Evolutionary conservation across 2,329 filamentous ascomycete species (phyloP).

Genomic region (Fulvia fulva): DNA sequence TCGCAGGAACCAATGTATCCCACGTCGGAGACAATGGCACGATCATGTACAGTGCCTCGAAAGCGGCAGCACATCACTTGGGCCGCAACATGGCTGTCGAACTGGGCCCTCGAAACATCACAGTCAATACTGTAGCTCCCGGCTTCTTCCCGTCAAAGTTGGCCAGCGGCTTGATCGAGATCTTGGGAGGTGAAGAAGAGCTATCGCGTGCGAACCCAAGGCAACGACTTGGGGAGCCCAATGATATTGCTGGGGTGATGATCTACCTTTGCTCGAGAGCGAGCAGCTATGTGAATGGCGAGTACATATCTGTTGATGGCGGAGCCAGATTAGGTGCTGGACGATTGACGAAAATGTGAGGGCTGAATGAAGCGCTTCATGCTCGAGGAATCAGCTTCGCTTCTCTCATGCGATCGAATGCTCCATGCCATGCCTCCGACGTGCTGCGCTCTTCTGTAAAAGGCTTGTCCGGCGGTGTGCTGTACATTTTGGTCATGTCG

Average conservation of each 20-base stretch:
- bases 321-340: conserved; percentile 39
- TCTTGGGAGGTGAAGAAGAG: conserved; percentile 63
- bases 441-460: conserved; percentile 42
- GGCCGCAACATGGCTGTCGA: conserved; percentile 77
- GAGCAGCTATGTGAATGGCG: conserved; percentile 66
- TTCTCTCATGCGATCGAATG: no score
- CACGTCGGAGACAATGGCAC: conserved; percentile 67
- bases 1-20: conserved; percentile 72
- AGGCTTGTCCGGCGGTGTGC: conserved; percentile 28
- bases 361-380: conserved; percentile 11
- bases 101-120: conserved; percentile 72
- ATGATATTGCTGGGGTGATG: conserved; percentile 73
- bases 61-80: conserved; percentile 81
- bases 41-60: conserved; percentile 78
- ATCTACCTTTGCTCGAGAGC: conserved; percentile 67
- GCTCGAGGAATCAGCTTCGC: no score
- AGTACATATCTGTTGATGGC: conserved; percentile 65
- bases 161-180: conserved; percentile 68
- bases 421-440: conserved; percentile 38
- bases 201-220: conserved; percentile 61
- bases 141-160: conserved; percentile 66
- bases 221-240: conserved; percentile 61
- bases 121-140: conserved; percentile 67
- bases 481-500: conserved; percentile 44
- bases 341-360: conserved; percentile 25